A percentile compares a stretch with the other conserved stretches of the same genome.
Evolutionary conservation across 2,329 filamentous ascomycete species (phyloP).

Genomic region (Metarhizium sp.): DNA sequence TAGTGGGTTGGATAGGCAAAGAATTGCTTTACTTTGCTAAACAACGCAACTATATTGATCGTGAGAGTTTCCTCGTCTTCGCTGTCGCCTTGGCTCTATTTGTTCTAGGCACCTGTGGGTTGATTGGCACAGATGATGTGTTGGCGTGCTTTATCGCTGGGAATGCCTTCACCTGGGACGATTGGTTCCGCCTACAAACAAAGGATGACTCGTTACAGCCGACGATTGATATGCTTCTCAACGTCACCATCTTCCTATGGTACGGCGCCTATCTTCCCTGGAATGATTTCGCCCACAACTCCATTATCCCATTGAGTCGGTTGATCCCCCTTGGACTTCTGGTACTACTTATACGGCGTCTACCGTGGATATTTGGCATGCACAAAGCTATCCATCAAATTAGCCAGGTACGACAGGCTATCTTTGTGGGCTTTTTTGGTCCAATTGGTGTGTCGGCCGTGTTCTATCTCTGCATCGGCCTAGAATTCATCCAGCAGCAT

Average conservation of each 20-base stretch:
- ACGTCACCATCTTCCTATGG: slow-evolving; percentile 84
- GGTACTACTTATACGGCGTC: slow-evolving; percentile 66
- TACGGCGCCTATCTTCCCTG: slow-evolving; percentile 81
- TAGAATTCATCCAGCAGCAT: slow-evolving; percentile 57
- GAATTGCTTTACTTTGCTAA: slow-evolving; percentile 78
- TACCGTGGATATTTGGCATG: slow-evolving; percentile 66
- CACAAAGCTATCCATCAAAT: slow-evolving; percentile 75
- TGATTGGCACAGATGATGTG: slow-evolving; percentile 83
- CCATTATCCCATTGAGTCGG: slow-evolving; percentile 63
- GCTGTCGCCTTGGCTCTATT: slow-evolving; percentile 79
- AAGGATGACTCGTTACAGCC: slow-evolving; percentile 87
- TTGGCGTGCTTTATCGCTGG: slow-evolving; percentile 89
- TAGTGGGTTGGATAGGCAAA: slow-evolving; percentile 74
- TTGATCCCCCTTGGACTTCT: slow-evolving; percentile 65
- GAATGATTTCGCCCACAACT: slow-evolving; percentile 56
- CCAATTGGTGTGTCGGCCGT: slow-evolving; percentile 85
- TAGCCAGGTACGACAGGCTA: slow-evolving; percentile 60
- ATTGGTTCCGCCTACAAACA: slow-evolving; percentile 88
- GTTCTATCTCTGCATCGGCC: slow-evolving; percentile 76
- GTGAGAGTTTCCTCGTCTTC: slow-evolving; percentile 82
- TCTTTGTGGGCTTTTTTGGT: slow-evolving; percentile 88
- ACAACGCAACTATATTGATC: slow-evolving; percentile 69
- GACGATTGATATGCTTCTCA: slow-evolving; percentile 90
- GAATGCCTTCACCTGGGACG: slow-evolving; percentile 85
- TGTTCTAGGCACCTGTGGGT: slow-evolving; percentile 75